These are phyloP conservation scores for Penicillium salamii DNA, from an alignment of 495 filamentous ascomycete species.

Conservation along the genomic window DNA sequence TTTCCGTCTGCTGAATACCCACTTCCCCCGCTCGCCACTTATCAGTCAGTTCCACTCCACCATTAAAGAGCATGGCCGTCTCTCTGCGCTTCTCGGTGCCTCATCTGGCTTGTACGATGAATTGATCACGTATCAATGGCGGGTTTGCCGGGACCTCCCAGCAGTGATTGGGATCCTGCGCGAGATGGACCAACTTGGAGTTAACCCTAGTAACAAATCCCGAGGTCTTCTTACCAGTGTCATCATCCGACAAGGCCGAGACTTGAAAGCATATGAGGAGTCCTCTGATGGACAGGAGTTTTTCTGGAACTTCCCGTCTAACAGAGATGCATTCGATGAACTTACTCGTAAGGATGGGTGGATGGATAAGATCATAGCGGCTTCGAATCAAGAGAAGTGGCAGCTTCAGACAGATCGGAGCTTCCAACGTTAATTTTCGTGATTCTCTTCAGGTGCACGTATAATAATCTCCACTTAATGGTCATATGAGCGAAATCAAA, in stretches of 20 bases:
- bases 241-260: conserved; percentile 18
- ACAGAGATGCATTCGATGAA: conserved; percentile 29
- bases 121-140: conserved; percentile 63
- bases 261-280: conserved; percentile 12
- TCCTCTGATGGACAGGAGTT: conserved; percentile 4
- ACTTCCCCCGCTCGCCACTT: conserved; percentile 61
- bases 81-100: conserved; percentile 70
- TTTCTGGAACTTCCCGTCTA: conserved; percentile 43
- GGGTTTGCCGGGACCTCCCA: conserved; percentile 56
- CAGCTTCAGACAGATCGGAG: background rate
- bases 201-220: conserved; percentile 60
- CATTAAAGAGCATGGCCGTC: conserved; percentile 66
- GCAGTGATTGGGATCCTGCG: conserved; percentile 59
- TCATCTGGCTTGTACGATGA: conserved; percentile 75
- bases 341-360: conserved; percentile 30
- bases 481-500: background rate
- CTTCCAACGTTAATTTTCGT: background rate
- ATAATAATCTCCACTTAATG: background rate
- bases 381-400: background rate
- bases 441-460: background rate
- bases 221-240: conserved; percentile 44
- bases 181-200: conserved; percentile 74
- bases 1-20: conserved; percentile 58
- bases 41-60: conserved; percentile 61
- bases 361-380: conserved; percentile 23